phyloP scores from a whole-genome alignment of 805 yeast species.

The Saccharomycopsis sp. region DNA sequence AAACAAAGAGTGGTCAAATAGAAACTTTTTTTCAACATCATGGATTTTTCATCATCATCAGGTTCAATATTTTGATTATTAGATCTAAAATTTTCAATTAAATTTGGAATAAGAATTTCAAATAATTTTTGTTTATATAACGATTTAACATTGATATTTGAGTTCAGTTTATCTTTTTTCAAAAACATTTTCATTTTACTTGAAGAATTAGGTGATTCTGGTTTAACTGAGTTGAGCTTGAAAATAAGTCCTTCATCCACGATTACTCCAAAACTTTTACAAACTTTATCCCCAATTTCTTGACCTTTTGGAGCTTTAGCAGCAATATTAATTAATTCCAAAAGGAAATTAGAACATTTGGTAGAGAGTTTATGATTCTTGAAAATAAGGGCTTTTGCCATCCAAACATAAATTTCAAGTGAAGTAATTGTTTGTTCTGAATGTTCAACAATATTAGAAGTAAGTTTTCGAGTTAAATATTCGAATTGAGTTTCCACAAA shows the following conservation, averaged over 20 bases:
- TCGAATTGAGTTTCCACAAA: not conserved
- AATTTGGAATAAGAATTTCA: constrained; percentile 42
- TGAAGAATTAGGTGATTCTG: not conserved
- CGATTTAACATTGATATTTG: constrained; percentile 24
- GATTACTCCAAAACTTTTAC: constrained; percentile 52
- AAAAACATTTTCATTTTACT: not conserved
- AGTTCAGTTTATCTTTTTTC: not conserved
- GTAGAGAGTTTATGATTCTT: constrained; percentile 37
- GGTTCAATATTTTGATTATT: constrained; percentile 9
- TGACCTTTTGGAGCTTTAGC: constrained; percentile 2
- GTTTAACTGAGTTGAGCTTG: constrained; percentile 28
- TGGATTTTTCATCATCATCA: not conserved
- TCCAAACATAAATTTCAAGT: constrained; percentile 58
- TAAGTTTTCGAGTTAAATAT: not conserved
- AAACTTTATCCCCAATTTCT: constrained; percentile 28
- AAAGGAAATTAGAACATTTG: constrained; percentile 25
- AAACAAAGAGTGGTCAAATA: constrained; percentile 59
- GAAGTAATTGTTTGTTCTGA: not conserved
- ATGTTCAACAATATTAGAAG: not conserved
- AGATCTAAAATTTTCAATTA: constrained; percentile 36
- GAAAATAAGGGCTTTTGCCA: constrained; percentile 57
- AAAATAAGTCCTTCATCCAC: constrained; percentile 59
- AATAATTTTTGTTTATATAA: constrained; percentile 79
- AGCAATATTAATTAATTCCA: constrained; percentile 28
- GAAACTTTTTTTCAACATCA: constrained; percentile 30